Evolutionary conservation across 768 basidiomycete species (phyloP).

Genomic region (Kockovaella imperatae): DNA sequence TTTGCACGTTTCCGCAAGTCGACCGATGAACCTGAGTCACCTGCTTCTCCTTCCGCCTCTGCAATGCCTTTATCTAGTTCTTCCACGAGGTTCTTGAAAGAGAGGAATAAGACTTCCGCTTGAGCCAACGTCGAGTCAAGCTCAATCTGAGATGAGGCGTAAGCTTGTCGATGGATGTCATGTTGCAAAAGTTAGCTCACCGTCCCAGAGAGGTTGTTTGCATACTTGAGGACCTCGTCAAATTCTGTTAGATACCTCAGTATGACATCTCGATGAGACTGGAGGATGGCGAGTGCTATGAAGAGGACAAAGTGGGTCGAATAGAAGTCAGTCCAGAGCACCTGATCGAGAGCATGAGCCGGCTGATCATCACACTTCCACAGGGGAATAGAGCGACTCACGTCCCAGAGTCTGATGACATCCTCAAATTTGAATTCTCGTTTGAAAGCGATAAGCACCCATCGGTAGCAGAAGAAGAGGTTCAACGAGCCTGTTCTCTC

Average conservation of each 20-base stretch:
- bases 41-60: neutral
- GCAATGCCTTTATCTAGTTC: conserved; percentile 60
- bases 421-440: conserved; percentile 92
- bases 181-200: conserved; percentile 17
- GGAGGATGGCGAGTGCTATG: conserved; percentile 84
- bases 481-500: conserved; percentile 84
- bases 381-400: conserved; percentile 13
- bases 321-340: conserved; percentile 60
- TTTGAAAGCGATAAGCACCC: conserved; percentile 73
- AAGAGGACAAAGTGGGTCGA: conserved; percentile 84
- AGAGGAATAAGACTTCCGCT: conserved; percentile 92
- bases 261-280: conserved; percentile 91
- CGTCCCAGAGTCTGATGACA: conserved; percentile 86
- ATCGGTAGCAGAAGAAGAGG: conserved; percentile 97
- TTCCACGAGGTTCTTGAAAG: conserved; percentile 77
- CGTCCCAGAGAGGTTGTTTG: conserved; percentile 38
- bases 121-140: conserved; percentile 91
- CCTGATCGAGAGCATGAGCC: too few relatives aligned
- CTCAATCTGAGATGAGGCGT: conserved; percentile 55
- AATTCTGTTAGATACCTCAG: conserved; percentile 78
- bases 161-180: neutral
- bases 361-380: neutral
- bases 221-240: conserved; percentile 52
- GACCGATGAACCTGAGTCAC: too few relatives aligned
- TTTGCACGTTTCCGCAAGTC: too few relatives aligned